Evolutionary conservation across 2,329 filamentous ascomycete species (phyloP), one percentile per base, ranked within the genome.

Genomic region (Fusarium poae): DNA sequence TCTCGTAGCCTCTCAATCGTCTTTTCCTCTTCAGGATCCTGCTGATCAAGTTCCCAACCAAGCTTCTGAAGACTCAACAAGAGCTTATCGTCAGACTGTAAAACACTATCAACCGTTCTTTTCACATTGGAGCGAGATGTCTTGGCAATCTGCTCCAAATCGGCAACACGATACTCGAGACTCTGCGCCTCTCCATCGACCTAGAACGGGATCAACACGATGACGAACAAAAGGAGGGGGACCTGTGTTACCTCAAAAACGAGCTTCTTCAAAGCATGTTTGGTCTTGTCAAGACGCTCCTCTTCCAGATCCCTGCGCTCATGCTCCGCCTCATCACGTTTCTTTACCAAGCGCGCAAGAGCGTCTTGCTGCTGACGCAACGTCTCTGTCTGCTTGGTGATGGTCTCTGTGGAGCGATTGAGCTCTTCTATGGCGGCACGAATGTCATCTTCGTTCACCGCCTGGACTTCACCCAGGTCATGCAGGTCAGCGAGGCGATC

Each of bases 61-160:
- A 92, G 82, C 68, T 91, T 91, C 73, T 91, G 88, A 4, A 93
- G 79, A 61, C 88, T 88, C 21, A 85, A 81, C 2, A 92, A 79
- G 4, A 92, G 81, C 64, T 86, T 88, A 73, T 92, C 89, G 62
- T 93, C 90, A 2, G 88, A 86, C 11, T 82, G 81, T 11, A 91
- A 78, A 13, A 86, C 76, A 18, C 79, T 80, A 23, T 83, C 81
- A 0, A 88, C 79, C 1, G 82, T 83, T 57, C 83, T 80, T 46
- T 82, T 83, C 18, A 89, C 75, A 5, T 78, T 78, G 3, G 80
- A 76, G 6, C 80, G 81, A 1, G 83, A 80, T 0, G 78, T 78
- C 10, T 83, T 83, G 8, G 76, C 77, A 40, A 89, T 85, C 63
- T 86, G 83, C 71, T 86, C 82, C 3, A 87, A 74, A 52, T 87